Evolutionary conservation across 2,329 filamentous ascomycete genomes (phyloP), one percentile per base, ranked within the genome.

Genomic region (Ophiostoma ips): DNA sequence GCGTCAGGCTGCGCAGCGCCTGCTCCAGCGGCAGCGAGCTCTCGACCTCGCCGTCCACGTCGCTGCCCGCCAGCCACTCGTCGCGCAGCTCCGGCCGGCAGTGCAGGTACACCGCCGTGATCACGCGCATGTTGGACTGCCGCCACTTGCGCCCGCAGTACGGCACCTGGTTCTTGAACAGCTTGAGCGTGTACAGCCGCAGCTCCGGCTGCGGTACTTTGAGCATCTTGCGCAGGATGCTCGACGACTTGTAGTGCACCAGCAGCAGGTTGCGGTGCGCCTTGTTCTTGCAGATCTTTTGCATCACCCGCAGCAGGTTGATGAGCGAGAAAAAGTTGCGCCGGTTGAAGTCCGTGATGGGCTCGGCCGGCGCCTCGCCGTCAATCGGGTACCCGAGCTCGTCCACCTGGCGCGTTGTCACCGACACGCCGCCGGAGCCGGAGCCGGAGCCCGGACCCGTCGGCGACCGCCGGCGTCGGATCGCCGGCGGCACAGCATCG

Each of bases 111-210:
- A 98, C 87, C 3, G 89, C 88, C 0, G 92, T 98, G 62, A 98
- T 98, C 61, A 96, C 89, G 50, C 90, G 85, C 92, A 98, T 98
- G 66, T 98, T 96, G 58, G 81, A 82, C 68, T 96, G 92, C 13
- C 92, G 82, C 92, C 92, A 98, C 69, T 98, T 98, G 40, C 92
- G 83, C 19, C 92, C 90, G 65, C 90, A 96, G 71, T 95, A 98
- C 1, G 92, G 92, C 5, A 98, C 92, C 66, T 98, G 92, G 53
- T 88, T 92, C 67, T 98, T 98, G 80, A 96, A 96, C 0, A 98
- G 76, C 67, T 98, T 98, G 58, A 98, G 77, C 0, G 92, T 95
- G 69, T 96, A 96, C 40, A 95, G 80, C 6, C 92, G 81, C 37
- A 98, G 73, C 60, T 87, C 77, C 2, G 82, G 83, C 60, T 98